Percentiles rank a stretch among this genome's conserved stretches.
Evolutionary conservation across 2,329 filamentous ascomycete species (phyloP).

Genomic region (Lasiodiplodia theobromae): DNA sequence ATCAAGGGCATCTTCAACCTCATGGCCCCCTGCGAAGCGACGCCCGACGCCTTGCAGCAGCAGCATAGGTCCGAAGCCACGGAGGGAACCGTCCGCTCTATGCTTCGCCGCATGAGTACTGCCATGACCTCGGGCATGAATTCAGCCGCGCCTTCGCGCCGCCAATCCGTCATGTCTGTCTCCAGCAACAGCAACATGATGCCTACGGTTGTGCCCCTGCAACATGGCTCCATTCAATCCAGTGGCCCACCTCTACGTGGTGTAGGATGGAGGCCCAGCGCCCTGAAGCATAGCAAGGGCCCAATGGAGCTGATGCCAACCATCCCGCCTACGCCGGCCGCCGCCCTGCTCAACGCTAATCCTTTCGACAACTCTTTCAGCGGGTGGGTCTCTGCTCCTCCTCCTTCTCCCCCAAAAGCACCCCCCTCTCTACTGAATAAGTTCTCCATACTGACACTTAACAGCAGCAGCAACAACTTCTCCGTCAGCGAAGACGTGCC

Average conservation of each 20-base stretch:
- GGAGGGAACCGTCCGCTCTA: conserved; percentile 27
- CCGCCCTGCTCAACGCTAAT: conserved; percentile 27
- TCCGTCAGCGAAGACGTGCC: conserved; percentile 27
- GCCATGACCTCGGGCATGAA: conserved; percentile 29
- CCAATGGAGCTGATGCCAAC: conserved; percentile 27
- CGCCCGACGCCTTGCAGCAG: conserved; percentile 20
- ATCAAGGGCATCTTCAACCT: conserved; percentile 56
- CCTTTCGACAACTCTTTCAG: conserved; percentile 26
- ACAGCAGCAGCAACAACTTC: conserved; percentile 25
- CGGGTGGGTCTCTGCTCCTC: conserved; percentile 6
- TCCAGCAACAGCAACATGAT: not conserved
- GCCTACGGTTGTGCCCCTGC: not conserved
- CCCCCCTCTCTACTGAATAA: too few relatives aligned
- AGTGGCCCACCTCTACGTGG: conserved; percentile 4
- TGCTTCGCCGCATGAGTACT: conserved; percentile 30
- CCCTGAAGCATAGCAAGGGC: conserved; percentile 25
- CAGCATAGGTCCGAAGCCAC: conserved; percentile 28
- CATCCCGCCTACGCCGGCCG: conserved; percentile 27
- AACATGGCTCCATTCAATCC: conserved; percentile 18
- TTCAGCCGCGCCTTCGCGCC: conserved; percentile 12
- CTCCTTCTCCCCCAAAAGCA: not conserved
- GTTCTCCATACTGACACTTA: conserved; percentile 1
- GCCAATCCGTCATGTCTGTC: conserved; percentile 25
- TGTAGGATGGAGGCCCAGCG: conserved; percentile 7
- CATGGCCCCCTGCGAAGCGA: conserved; percentile 43